A percentile compares a stretch with the other conserved stretches of the same genome.
Evolutionary conservation across 768 basidiomycete genomes (phyloP).

Genomic region (Podaxis carcinomalis): DNA sequence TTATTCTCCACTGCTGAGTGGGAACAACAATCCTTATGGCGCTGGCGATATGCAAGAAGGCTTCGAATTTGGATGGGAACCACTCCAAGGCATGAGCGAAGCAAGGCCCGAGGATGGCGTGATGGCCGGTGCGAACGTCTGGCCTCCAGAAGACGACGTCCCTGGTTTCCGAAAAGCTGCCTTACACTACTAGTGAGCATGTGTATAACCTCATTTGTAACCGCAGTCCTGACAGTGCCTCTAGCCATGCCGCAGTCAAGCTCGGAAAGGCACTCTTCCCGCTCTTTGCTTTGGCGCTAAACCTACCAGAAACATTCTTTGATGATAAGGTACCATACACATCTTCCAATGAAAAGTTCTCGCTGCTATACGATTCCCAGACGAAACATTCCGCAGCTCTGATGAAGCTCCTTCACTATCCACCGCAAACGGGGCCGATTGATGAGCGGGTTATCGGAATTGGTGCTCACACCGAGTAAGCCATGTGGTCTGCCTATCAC

Average conservation of each 20-base stretch:
- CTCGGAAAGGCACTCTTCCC: constrained; percentile 72
- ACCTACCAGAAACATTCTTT: constrained; percentile 72
- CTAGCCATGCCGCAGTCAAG: constrained; percentile 30
- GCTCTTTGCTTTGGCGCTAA: constrained; percentile 78
- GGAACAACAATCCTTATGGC: constrained; percentile 71
- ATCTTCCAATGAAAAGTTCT: neutral
- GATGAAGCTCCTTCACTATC: constrained; percentile 80
- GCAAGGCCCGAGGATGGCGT: constrained; percentile 33
- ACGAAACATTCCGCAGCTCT: constrained; percentile 75
- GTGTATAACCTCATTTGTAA: neutral
- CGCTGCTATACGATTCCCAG: constrained; percentile 30
- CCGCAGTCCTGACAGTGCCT: neutral
- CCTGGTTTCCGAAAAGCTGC: constrained; percentile 57
- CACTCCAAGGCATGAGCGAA: constrained; percentile 23
- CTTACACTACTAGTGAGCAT: constrained; percentile 63
- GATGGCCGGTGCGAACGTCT: constrained; percentile 73
- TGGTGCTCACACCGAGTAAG: constrained; percentile 78
- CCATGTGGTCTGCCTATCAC: neutral
- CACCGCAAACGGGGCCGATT: constrained; percentile 57
- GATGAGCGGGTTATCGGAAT: constrained; percentile 76
- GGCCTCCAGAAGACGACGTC: constrained; percentile 53
- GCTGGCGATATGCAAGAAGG: constrained; percentile 90
- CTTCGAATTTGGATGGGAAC: constrained; percentile 81
- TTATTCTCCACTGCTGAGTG: constrained; percentile 64
- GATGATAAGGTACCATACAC: constrained; percentile 63